phyloP scores from a whole-genome alignment of 192 early-diverging fungal species.

The Coemansia sp. region DNA sequence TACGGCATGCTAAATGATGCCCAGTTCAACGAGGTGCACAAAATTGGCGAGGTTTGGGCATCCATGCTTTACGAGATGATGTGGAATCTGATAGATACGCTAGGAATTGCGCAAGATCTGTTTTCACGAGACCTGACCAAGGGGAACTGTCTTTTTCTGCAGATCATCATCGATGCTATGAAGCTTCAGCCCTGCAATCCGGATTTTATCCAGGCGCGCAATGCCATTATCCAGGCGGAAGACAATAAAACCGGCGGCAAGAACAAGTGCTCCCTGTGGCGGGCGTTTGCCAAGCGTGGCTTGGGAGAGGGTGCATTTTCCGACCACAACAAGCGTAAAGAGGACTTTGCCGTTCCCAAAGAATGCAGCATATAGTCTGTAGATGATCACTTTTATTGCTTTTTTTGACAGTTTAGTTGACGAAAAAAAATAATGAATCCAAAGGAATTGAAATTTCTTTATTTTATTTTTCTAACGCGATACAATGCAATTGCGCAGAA shows the following conservation, averaged over 20 bases:
- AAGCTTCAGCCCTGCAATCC: slow-evolving; percentile 69
- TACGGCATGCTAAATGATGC: slow-evolving; percentile 73
- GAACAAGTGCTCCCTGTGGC: slow-evolving; percentile 61
- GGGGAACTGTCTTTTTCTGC: slow-evolving; percentile 58
- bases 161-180: slow-evolving; percentile 57
- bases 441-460: too few species aligned
- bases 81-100: slow-evolving; percentile 64
- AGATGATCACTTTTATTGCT: too few species aligned
- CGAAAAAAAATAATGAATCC: too few species aligned
- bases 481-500: too few species aligned
- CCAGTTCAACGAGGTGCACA: slow-evolving; percentile 89
- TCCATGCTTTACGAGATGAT: slow-evolving; percentile 85
- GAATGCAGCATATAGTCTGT: slow-evolving; percentile 4
- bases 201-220: slow-evolving; percentile 62
- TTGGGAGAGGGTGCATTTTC: slow-evolving; percentile 47
- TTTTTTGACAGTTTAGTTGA: too few species aligned
- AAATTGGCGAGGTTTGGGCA: slow-evolving; percentile 93
- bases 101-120: slow-evolving; percentile 60
- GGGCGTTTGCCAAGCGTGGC: slow-evolving; percentile 68
- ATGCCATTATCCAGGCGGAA: slow-evolving; percentile 66
- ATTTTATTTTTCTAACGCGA: too few species aligned
- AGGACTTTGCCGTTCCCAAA: slow-evolving; percentile 24
- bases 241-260: slow-evolving; percentile 47
- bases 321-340: slow-evolving; percentile 19
- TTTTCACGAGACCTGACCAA: slow-evolving; percentile 48